Evolutionary conservation across 768 basidiomycete genomes (phyloP).

Genomic region (Lanmaoa rubissima): DNA sequence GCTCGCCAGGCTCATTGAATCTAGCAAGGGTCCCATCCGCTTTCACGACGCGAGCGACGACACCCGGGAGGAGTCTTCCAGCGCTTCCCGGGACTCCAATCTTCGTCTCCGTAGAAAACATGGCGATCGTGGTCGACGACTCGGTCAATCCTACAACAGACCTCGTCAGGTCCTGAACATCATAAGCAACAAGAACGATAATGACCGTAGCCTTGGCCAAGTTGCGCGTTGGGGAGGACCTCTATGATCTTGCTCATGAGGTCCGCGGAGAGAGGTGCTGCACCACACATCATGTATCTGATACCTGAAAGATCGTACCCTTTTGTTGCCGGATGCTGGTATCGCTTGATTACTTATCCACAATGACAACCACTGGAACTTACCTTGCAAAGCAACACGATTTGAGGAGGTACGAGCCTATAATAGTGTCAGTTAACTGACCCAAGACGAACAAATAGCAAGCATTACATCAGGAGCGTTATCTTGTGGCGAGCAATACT

Average conservation of each 20-base stretch:
- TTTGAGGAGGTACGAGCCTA: conserved; percentile 65
- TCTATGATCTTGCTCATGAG: conserved; percentile 44
- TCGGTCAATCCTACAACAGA: conserved; percentile 60
- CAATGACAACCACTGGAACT: background rate
- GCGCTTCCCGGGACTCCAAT: conserved; percentile 53
- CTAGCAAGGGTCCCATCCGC: conserved; percentile 54
- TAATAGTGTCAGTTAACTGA: background rate
- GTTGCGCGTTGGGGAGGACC: conserved; percentile 55
- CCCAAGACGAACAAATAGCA: background rate
- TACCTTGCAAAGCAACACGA: conserved; percentile 67
- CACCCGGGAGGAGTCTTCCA: conserved; percentile 52
- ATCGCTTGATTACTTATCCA: background rate
- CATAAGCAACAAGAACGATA: background rate
- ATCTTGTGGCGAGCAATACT: conserved; percentile 60
- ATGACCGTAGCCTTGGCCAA: conserved; percentile 65
- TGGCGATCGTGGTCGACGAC: conserved; percentile 49
- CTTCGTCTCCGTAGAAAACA: conserved; percentile 47
- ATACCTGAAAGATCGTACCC: conserved; percentile 51
- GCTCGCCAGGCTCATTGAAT: conserved; percentile 59
- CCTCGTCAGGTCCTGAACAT: background rate
- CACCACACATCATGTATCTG: conserved; percentile 55
- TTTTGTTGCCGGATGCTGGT: conserved; percentile 51
- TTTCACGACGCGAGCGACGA: conserved; percentile 53
- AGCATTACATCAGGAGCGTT: conserved; percentile 50
- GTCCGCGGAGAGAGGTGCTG: conserved; percentile 61